Conservation (phyloP, 108 stramenopile genomes). For the Mediolabrus comicus region DNA sequence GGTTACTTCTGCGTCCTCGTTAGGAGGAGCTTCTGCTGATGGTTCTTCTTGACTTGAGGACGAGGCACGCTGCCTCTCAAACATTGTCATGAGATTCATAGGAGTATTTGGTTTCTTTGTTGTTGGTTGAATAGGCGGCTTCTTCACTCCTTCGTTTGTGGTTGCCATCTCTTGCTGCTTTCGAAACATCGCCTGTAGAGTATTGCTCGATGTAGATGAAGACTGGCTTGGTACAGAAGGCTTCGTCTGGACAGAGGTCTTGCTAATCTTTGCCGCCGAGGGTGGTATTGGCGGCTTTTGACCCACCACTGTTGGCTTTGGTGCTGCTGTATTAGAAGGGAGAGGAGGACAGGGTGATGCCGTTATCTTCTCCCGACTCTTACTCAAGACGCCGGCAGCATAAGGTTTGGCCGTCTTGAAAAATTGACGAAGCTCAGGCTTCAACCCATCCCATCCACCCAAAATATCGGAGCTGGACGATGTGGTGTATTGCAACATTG, state of each 20-base stretch:
- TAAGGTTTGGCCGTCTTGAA: slow-evolving; percentile 50
- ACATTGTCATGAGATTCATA: slow-evolving; percentile 25
- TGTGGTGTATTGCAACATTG: slow-evolving; percentile 31
- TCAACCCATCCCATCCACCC: slow-evolving; percentile 46
- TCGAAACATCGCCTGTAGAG: slow-evolving; percentile 21
- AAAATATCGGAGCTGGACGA: slow-evolving; percentile 26
- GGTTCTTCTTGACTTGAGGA: background rate
- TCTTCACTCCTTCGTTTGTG: background rate
- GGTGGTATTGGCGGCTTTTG: background rate
- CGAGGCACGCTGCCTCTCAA: slow-evolving; percentile 30
- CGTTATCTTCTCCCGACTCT: slow-evolving; percentile 24
- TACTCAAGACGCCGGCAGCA: slow-evolving; percentile 29
- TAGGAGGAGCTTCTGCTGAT: background rate
- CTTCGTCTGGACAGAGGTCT: background rate
- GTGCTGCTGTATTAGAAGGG: background rate
- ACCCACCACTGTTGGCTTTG: background rate
- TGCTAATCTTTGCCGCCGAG: background rate
- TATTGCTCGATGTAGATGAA: background rate
- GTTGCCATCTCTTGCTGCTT: slow-evolving; percentile 8
- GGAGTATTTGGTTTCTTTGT: slow-evolving; percentile 6
- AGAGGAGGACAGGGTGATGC: slow-evolving; percentile 6
- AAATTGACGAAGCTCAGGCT: slow-evolving; percentile 51
- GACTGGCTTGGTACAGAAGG: background rate
- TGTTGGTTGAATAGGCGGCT: slow-evolving; percentile 4
- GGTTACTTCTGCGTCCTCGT: background rate